Evolutionary conservation across 768 basidiomycete species (phyloP), one percentile per base, ranked within the genome.

Genomic region (Panellus pusillus): DNA sequence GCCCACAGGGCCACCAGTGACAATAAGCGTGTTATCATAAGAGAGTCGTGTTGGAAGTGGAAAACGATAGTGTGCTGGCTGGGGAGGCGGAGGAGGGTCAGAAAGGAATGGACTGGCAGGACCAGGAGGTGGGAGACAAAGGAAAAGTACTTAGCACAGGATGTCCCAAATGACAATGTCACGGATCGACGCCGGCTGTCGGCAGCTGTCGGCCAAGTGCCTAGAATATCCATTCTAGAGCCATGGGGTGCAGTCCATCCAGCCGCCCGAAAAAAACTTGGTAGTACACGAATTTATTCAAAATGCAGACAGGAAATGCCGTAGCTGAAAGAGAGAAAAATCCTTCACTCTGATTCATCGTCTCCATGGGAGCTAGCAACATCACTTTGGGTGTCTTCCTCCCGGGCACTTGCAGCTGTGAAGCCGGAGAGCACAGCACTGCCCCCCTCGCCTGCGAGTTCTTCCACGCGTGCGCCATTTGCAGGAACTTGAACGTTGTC

Each of bases 391-490:
- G 62, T 70, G 39, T 74, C 76, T 0, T 74, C 73, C 20, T 68
- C 65, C 11, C 60, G 53, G 2, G 40, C 53, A 13, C 31, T 32
- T 20, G 81, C 75, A 57, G 79, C 65, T 19, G 76, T 74, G 49
- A 83, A 82, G 9, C 79, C 80, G 27, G 81, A 76, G 39, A 79
- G 64, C 48, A 72, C 69, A 40, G 69, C 24, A 24, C 71, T 60
- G 18, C 60, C 57, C 17, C 63, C 63, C 74, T 75, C 4, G 70
- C 76, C 48, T 82, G 78, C 1, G 81, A 64, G 49, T 72, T 76
- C 63, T 87, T 87, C 95, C 95, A 98, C 0, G 87, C 87, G 66
- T 95, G 93, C 0, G 96, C 96, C 79, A 90, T 92, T 68, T 95
- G 89, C 66, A 98, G 75, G 78, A 98, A 94, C 65, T 94, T 96